Base-by-base conservation (phyloP, 2,329 filamentous ascomycete genomes). In the Fusarium udum region DNA sequence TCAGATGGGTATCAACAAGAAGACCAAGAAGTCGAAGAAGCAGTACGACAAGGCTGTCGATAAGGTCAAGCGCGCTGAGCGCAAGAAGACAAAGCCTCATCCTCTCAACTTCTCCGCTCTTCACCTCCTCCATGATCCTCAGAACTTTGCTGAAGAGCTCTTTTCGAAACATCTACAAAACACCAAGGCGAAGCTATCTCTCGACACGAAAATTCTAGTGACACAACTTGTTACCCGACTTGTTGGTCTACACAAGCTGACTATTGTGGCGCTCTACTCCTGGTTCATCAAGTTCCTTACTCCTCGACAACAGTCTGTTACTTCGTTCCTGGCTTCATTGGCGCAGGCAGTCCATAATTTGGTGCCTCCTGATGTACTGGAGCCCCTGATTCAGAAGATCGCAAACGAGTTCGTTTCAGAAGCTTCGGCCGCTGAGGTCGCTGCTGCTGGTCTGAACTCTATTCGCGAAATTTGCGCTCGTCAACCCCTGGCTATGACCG, bases 391-490 rank as follows among this genome's bases (percentile, higher is more conserved):
- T 5, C 92, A 94, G 81, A 98, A 98, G 84, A 98, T 99, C 77
- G 95, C 96, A 37, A 98, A 98, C 79, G 96, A 99, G 81, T 99
- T 99, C 79, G 95, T 99, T 4, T 97, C 95, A 1, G 96, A 99
- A 84, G 96, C 94, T 3, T 91, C 95, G 0, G 95, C 96, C 2
- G 89, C 93, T 7, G 95, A 98, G 82, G 95, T 99, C 36, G 94
- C 94, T 2, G 92, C 95, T 8, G 95, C 96, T 9, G 96, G 95
- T 79, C 87, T 99, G 61, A 98, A 98, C 81, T 93, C 95, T 20
- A 98, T 99, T 74, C 91, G 96, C 57, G 96, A 99, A 79, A 93
- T 99, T 32, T 98, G 95, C 82, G 92, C 92, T 6, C 89, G 96
- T 72, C 96, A 99, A 79, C 95, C 96, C 4, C 85, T 98, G n/a